These are phyloP conservation scores for Candida morakotiae DNA, from an alignment of 805 yeast genomes.

Conservation along the genomic window DNA sequence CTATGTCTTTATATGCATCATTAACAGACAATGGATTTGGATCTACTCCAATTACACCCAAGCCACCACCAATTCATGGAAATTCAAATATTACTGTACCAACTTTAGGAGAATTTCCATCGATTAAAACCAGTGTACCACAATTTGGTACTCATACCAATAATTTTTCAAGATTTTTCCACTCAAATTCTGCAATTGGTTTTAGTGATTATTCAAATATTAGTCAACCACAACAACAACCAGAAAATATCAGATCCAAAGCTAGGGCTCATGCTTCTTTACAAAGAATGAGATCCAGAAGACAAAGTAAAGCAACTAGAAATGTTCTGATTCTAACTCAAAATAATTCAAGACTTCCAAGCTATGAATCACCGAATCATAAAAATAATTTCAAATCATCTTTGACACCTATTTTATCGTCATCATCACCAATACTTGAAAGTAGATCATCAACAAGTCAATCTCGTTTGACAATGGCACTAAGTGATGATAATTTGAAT, in stretches of 20 bases:
- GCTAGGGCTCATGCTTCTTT: constrained; percentile 67
- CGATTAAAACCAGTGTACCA: constrained; percentile 16
- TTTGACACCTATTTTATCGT: constrained; percentile 3
- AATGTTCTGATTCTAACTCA: constrained; percentile 20
- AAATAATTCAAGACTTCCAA: constrained; percentile 14
- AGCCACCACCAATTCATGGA: constrained; percentile 8
- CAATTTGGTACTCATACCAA: constrained; percentile 1
- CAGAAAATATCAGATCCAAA: constrained; percentile 38
- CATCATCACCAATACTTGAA: constrained; percentile 15
- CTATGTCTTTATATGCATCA: constrained; percentile 63
- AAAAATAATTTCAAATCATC: not conserved
- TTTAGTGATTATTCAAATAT: not conserved
- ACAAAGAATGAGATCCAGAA: constrained; percentile 54
- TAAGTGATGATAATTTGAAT: not conserved
- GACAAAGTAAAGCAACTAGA: constrained; percentile 44
- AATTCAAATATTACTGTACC: constrained; percentile 29
- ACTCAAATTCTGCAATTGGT: constrained; percentile 2
- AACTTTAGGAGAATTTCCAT: constrained; percentile 40
- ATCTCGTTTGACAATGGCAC: constrained; percentile 5
- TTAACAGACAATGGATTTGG: constrained; percentile 27
- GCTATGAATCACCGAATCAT: constrained; percentile 15
- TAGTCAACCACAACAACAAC: constrained; percentile 9
- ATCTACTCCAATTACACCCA: constrained; percentile 14
- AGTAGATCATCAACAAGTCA: not conserved
- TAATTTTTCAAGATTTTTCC: not conserved